A percentile compares a stretch with the other conserved stretches of the same genome.
These are phyloP conservation scores for Phytophthora hybrid DNA, from an alignment of 352 stramenopile genomes.

Conservation along the genomic window DNA sequence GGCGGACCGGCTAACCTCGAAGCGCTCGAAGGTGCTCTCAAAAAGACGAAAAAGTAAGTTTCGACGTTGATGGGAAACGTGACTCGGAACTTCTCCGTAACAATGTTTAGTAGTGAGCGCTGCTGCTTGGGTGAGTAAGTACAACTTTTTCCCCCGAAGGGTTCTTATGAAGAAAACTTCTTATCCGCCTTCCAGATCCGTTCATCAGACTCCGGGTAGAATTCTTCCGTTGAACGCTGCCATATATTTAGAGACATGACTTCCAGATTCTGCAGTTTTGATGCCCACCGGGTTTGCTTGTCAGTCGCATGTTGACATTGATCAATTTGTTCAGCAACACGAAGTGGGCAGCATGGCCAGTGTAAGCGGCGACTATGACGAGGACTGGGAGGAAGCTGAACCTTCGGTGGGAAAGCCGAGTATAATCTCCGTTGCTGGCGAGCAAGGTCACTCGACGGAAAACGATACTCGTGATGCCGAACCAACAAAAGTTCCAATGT, in stretches of 20 bases:
- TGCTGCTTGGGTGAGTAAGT: not conserved
- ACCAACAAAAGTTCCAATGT: not conserved
- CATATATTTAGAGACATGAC: conserved; percentile 24
- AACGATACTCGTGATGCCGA: conserved; percentile 22
- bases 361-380: conserved; percentile 27
- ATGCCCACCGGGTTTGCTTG: conserved; percentile 7
- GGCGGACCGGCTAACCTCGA: conserved; percentile 77
- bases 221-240: conserved; percentile 15
- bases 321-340: not conserved
- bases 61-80: not conserved
- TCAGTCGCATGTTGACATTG: conserved; percentile 3
- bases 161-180: not conserved
- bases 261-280: conserved; percentile 11
- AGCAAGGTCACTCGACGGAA: not conserved
- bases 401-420: conserved; percentile 17
- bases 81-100: no score
- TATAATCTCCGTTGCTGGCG: conserved; percentile 7
- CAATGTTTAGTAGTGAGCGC: not conserved
- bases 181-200: conserved; percentile 13
- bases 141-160: no score
- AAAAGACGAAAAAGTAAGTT: conserved; percentile 39
- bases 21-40: conserved; percentile 62
- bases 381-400: conserved; percentile 30
- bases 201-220: not conserved
- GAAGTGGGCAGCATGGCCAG: conserved; percentile 11